phyloP scores from a whole-genome alignment of 257 asterid genomes.

The Solanum raphanifolium region DNA sequence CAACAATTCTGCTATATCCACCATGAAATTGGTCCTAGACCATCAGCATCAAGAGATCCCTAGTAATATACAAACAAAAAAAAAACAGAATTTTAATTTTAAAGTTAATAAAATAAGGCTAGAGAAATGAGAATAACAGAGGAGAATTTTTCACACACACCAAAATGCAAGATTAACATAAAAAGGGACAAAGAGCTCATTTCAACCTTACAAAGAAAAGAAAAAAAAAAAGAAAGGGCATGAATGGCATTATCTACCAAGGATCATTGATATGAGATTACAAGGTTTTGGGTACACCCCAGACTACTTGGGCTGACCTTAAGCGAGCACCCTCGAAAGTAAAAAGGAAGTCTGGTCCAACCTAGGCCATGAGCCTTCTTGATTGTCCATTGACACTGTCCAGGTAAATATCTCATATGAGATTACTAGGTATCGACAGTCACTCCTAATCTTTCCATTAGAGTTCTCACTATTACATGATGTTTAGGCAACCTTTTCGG shows the following conservation, averaged over 20 bases:
- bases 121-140: neutral
- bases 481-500: neutral
- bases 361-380: neutral
- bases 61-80: conserved; percentile 11
- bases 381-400: neutral
- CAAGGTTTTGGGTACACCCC: neutral
- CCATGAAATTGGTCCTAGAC: conserved; percentile 80
- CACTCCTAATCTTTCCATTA: neutral
- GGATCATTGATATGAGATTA: neutral
- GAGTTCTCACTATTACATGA: neutral
- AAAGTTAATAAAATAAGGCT: neutral
- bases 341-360: neutral
- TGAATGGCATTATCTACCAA: neutral
- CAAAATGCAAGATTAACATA: neutral
- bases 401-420: neutral
- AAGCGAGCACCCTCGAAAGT: neutral
- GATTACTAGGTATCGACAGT: neutral
- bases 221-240: neutral
- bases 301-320: neutral
- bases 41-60: conserved; percentile 79
- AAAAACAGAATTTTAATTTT: neutral
- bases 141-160: neutral
- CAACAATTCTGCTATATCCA: conserved; percentile 30
- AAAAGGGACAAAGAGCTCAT: neutral
- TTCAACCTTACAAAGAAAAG: neutral